Base-by-base conservation (phyloP, 768 basidiomycete genomes). In the Tulasnella sp. region DNA sequence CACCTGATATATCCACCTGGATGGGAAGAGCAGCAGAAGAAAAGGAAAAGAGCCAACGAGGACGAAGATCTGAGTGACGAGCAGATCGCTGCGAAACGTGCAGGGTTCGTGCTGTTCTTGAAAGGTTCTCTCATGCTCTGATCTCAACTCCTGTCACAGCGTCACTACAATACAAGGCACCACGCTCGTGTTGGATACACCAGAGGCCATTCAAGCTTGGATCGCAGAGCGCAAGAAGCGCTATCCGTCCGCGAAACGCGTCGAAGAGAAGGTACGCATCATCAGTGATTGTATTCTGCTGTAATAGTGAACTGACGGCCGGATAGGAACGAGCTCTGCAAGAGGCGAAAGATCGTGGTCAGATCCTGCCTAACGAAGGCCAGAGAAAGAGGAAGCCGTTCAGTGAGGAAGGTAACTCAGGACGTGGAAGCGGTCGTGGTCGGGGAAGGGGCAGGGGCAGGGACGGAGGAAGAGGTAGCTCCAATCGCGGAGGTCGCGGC, bases 221-320 rank as follows among this genome's bases (percentile, higher is more conserved):
- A 79, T 94, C 49, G 82, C 79, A 12, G 93, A 97, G 66, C 82
- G 94, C 43, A 92, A 82, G 70, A 83, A 80, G 64, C 80, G 86
- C 15, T 98, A 86, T 76, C 94, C 94, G 10, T 87, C 83, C 17
- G 68, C 78, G 29, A 66, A 75, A 49, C 79, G 81, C 24, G 76
- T 89, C 1, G 80, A 79, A 60, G 89, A 94, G 46, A 96, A 93
- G 67, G 72, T 73, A 4, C 41, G 66, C 21, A 3, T 12, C 7
- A 2, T 34, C 22, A 2, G 15, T 58, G 9, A 30, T 7, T 45
- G 30, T 12, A 1, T 25, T 11, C 12, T 3, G 3, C 25, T 4
- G 24, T 22, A 15, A 48, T 2, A 0, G 21, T 11, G 38, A 31
- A 52, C 27, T 48, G n/a, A 52, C 29, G 25, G 11, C 22, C 15